phyloP scores from a whole-genome alignment of 768 basidiomycete species.

The Multifurca ochricompacta region DNA sequence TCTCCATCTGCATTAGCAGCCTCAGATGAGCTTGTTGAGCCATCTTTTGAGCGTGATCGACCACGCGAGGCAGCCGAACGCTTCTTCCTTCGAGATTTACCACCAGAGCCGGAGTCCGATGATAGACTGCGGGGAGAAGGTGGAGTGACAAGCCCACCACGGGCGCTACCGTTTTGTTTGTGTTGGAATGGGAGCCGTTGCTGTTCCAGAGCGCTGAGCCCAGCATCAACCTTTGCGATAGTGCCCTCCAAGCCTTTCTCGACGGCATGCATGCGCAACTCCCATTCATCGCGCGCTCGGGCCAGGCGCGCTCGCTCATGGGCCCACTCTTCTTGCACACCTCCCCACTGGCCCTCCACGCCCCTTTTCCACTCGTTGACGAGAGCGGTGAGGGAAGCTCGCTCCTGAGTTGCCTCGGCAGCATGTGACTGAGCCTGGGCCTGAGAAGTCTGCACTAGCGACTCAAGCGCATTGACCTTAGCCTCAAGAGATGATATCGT shows the following conservation, averaged over 20 bases:
- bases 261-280: conserved; percentile 45
- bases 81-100: conserved; percentile 18
- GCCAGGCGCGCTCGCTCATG: conserved; percentile 70
- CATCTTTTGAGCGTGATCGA: conserved; percentile 19
- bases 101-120: conserved; percentile 41
- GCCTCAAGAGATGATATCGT: conserved; percentile 62
- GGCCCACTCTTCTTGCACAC: conserved; percentile 75
- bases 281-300: conserved; percentile 77
- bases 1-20: conserved; percentile 17
- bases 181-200: conserved; percentile 24
- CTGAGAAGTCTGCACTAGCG: conserved; percentile 46
- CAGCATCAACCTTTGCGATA: conserved; percentile 30
- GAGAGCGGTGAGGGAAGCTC: conserved; percentile 45
- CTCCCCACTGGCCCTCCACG: conserved; percentile 74
- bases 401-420: conserved; percentile 32
- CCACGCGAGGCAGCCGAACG: conserved; percentile 18
- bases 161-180: conserved; percentile 28
- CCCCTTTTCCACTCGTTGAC: conserved; percentile 66
- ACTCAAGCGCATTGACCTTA: conserved; percentile 65
- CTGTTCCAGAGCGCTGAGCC: conserved; percentile 30
- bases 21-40: conserved; percentile 20
- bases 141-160: conserved; percentile 60
- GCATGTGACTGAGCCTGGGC: conserved; percentile 33
- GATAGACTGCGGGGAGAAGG: conserved; percentile 69
- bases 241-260: conserved; percentile 47